Evolutionary conservation across 2,329 filamentous ascomycete species (phyloP), one percentile per base, ranked within the genome.

Genomic region (Sclerotinia borealis): DNA sequence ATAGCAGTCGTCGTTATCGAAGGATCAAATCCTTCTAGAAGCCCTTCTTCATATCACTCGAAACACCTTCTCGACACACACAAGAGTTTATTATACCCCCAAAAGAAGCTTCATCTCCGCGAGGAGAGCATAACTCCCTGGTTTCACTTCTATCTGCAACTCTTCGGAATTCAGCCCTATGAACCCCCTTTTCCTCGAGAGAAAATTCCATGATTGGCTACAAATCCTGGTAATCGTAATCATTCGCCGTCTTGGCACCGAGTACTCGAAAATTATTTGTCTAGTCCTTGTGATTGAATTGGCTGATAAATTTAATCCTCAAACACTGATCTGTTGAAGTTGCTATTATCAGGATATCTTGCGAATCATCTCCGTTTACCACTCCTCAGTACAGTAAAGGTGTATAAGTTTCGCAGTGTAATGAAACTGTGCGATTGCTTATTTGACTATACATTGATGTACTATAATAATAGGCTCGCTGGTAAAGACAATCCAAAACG

Each of bases 161-260:
- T 56, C 31, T 29, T 56, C 59, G 50, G 41, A 62, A 56, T 29
- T 62, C 59, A 62, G 59, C 59, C 59, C 59, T 62, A 62, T 48
- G 50, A 56, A 31, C 50, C 51, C 51, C 59, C 39, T 56, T 62
- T 43, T 15, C 59, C 31, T 48, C 34, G 17, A 43, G 17, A 22
- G 19, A 3, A 13, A 25, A 17, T 19, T 7, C 17, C 11, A 39
- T 13, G 22, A 25, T 54, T 43, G 37, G 13, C 17, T n/a, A 37
- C 0, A 34, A 17, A 36, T 43, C 59, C 31, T 59, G 43, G 43
- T 29, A 45, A 34, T 34, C 17, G 13, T 47, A 25, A 45, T 58
- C 54, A n/a, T n/a, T 58, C 54, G 29, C 47, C 58, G 13, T 41
- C 58, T 60, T 60, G 34, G 58, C 58, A 47, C 39, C 13, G 4